A percentile compares a stretch with the other conserved stretches of the same genome.
phyloP scores from a whole-genome alignment of 768 basidiomycete genomes.

The Suillus americanus region DNA sequence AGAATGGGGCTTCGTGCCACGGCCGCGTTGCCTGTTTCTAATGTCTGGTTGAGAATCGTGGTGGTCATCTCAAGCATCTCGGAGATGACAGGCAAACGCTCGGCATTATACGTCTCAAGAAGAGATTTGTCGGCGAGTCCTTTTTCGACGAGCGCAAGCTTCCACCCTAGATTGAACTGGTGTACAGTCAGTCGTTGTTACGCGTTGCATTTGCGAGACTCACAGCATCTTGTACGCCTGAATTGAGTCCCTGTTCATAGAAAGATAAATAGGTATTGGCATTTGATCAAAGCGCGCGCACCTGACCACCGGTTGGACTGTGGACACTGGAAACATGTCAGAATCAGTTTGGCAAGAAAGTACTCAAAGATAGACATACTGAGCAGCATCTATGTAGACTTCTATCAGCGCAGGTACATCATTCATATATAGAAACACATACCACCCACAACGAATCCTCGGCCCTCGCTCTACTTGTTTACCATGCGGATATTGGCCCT shows the following conservation, averaged over 20 bases:
- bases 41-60: constrained; percentile 11
- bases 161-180: constrained; percentile 43
- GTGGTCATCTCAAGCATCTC: constrained; percentile 39
- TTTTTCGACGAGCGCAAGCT: constrained; percentile 38
- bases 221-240: constrained; percentile 39
- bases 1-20: constrained; percentile 18
- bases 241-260: constrained; percentile 36
- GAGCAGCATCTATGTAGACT: background rate
- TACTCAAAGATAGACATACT: background rate
- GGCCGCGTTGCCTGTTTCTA: constrained; percentile 6
- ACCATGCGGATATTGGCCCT: background rate
- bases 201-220: constrained; percentile 4
- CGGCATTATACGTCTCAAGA: constrained; percentile 39
- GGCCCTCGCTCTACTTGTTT: background rate
- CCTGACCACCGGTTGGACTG: background rate
- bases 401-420: background rate
- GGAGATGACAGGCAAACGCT: constrained; percentile 41
- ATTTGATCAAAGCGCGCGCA: background rate
- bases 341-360: background rate
- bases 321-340: background rate
- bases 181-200: background rate
- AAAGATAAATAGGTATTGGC: background rate
- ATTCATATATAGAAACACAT: background rate
- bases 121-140: constrained; percentile 31
- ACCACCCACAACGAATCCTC: background rate